These are phyloP conservation scores for Boletus subparvulus DNA, from an alignment of 768 basidiomycete genomes.

Conservation along the genomic window DNA sequence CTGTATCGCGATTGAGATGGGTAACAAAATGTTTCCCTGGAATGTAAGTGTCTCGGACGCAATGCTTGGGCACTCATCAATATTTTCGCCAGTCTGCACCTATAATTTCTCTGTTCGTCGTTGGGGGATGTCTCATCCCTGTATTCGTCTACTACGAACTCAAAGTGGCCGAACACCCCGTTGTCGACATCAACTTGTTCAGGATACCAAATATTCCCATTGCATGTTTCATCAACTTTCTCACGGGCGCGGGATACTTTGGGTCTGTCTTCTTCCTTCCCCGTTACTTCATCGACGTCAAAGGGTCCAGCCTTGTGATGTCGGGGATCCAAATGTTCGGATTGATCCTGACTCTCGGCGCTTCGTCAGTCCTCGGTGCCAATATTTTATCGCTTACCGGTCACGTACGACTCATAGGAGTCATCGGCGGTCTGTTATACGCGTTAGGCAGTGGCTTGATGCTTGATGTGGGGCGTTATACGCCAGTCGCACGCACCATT, in stretches of 20 bases:
- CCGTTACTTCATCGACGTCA: slow-evolving; percentile 40
- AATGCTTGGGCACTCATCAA: neutral
- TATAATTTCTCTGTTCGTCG: slow-evolving; percentile 29
- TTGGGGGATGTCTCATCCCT: slow-evolving; percentile 33
- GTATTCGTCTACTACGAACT: slow-evolving; percentile 37
- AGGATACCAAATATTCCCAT: slow-evolving; percentile 36
- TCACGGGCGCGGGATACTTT: slow-evolving; percentile 39
- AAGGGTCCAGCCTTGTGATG: slow-evolving; percentile 31
- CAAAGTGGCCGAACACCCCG: slow-evolving; percentile 31
- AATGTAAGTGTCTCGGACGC: slow-evolving; percentile 22
- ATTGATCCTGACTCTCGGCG: slow-evolving; percentile 33
- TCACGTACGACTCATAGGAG: slow-evolving; percentile 31
- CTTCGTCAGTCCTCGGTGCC: slow-evolving; percentile 36
- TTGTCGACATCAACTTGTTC: slow-evolving; percentile 36
- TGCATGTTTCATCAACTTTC: slow-evolving; percentile 37
- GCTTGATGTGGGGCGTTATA: slow-evolving; percentile 32
- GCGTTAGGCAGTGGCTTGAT: slow-evolving; percentile 35
- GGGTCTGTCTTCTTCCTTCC: slow-evolving; percentile 39
- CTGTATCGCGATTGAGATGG: slow-evolving; percentile 39
- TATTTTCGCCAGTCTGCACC: slow-evolving; percentile 24
- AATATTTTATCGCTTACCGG: slow-evolving; percentile 34
- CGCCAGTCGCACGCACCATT: slow-evolving; percentile 28
- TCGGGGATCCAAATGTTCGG: slow-evolving; percentile 39
- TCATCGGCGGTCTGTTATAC: slow-evolving; percentile 31
- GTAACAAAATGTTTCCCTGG: slow-evolving; percentile 38